Base-by-base conservation (phyloP, 2,329 filamentous ascomycete genomes). In the Penicillium decumbens region DNA sequence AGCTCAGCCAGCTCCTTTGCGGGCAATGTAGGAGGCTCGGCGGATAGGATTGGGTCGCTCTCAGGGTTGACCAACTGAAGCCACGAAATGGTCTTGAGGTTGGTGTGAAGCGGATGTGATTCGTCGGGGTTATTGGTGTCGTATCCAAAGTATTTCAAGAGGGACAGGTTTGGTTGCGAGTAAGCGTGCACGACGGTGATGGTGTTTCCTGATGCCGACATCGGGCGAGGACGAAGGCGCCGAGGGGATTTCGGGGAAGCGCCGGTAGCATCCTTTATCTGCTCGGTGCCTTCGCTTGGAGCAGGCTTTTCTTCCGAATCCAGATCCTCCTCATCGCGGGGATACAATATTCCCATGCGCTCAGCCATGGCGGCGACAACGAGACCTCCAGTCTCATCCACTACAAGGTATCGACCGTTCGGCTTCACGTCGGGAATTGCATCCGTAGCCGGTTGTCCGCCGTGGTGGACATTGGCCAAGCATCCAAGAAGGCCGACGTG, bases 111-210 rank as follows among this genome's bases (percentile, higher is more conserved):
- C 0, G 93, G 92, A 65, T 97, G 93, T 0, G 74, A 69, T 23
- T 82, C 76, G 12, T 80, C 76, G 46, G 77, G 82, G 54, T 82
- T 82, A 50, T 80, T 80, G 58, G 79, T 75, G 70, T 95, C 89
- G 72, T 85, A 97, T 68, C 83, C 83, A 72, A 95, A 97, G 76
- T 95, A 95, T 66, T 88, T 88, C 18, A 98, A 80, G 42, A 93
- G 80, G 15, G 85, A 85, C 50, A 97, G 81, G 67, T 96, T 97
- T 89, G 82, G 52, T 85, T 92, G 71, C 89, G 95, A 54, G 79
- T 83, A 43, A 71, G 75, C 25, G 83, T 83, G 63, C 80, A 89
- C 57, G 35, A 70, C 50, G 10, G 63, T 66, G 28, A 87, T 81
- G 25, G 85, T 80, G 48, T 83, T 80, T 42, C 81, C 77, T 54